Conservation (phyloP, 176 grass and related monocot genomes). For the Oryza meyeriana region DNA sequence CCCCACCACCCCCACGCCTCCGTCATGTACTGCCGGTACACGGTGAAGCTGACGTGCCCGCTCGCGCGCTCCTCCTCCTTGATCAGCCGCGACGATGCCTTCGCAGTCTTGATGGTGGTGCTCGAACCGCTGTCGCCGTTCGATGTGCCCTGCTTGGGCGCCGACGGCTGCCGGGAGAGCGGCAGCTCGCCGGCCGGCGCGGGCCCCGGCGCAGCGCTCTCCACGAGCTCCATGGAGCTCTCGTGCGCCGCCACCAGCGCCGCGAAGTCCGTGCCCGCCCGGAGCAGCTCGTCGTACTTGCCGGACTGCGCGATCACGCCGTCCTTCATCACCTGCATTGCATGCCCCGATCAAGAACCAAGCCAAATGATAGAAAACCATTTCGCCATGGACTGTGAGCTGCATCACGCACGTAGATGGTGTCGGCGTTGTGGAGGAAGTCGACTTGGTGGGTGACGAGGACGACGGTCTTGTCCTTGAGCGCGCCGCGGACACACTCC, state of each 20-base stretch:
- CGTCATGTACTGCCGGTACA: slow-evolving; percentile 88
- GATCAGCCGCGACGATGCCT: slow-evolving; percentile 72
- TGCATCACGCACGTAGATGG: slow-evolving; percentile 60
- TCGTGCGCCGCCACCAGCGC: slow-evolving; percentile 81
- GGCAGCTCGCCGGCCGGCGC: slow-evolving; percentile 21
- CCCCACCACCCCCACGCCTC: slow-evolving; percentile 92
- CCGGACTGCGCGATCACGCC: slow-evolving; percentile 74
- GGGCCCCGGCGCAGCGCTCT: slow-evolving; percentile 37
- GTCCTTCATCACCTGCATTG: slow-evolving; percentile 75
- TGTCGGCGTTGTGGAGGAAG: slow-evolving; percentile 92
- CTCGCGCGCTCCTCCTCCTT: slow-evolving; percentile 84
- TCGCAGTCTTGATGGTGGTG: slow-evolving; percentile 40
- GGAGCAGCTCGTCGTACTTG: slow-evolving; percentile 72
- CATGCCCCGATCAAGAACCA: no score
- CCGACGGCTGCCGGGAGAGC: slow-evolving; percentile 39
- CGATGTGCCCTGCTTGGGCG: neutral
- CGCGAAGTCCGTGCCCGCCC: slow-evolving; percentile 57
- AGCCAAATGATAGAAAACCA: no score
- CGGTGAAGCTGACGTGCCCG: slow-evolving; percentile 65
- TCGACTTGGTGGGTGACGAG: slow-evolving; percentile 98
- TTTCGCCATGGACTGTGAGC: no score
- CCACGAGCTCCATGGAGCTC: slow-evolving; percentile 95
- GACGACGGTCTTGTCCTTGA: slow-evolving; percentile 81
- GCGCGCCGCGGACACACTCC: slow-evolving; percentile 81
- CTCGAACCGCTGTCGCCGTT: neutral